Base-by-base conservation (phyloP, 2,329 filamentous ascomycete genomes). In the Apiospora arundinis region DNA sequence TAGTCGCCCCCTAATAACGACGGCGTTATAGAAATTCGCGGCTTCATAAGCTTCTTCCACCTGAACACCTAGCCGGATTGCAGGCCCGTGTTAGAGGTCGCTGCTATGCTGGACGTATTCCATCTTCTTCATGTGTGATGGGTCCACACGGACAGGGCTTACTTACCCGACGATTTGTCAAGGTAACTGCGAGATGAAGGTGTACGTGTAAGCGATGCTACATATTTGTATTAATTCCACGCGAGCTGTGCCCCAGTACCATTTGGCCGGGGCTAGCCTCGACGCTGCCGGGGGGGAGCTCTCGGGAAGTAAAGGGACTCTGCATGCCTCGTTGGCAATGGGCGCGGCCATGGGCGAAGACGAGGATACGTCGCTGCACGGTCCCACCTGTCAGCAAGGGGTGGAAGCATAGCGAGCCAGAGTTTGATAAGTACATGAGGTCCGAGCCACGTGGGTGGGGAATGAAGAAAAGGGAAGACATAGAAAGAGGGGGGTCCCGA, bases 1-100 rank as follows among this genome's bases (percentile, higher is more conserved):
- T 84, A 87, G 45, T 83, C 81, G 0, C 87, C 88, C 9, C 82
- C 82, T 0, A n/a, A 89, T 81, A 1, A 87, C 79, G 1, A 82
- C 77, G 0, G 85, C 74, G 21, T 85, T 83, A 45, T 79, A 52
- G 0, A 74, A 72, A 32, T 80, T 70, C 0, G 84, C 84, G 12
- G 81, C 78, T 18, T 75, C 73, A 49, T 83, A 79, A 0, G 80
- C 81, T 32, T 89, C 85, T 25, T 75, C 77, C 0, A 77, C 83
- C 56, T 82, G 77, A 0, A 88, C 81, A 8, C 88, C 88, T 2
- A 89, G 72, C 48, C 82, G 85, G 21, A 86, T 78, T 0, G 86
- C 85, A 18, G 80, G 81, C 0, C 87, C 86, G 0, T 60, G 76
- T 73, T 88, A 89, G 46, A 80, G 73, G 1, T 73, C n/a, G 69